Evolutionary conservation across 176 grass and related monocot genomes (phyloP), one percentile per base, ranked within the genome.

Genomic region (Hyparrhenia diplandra): DNA sequence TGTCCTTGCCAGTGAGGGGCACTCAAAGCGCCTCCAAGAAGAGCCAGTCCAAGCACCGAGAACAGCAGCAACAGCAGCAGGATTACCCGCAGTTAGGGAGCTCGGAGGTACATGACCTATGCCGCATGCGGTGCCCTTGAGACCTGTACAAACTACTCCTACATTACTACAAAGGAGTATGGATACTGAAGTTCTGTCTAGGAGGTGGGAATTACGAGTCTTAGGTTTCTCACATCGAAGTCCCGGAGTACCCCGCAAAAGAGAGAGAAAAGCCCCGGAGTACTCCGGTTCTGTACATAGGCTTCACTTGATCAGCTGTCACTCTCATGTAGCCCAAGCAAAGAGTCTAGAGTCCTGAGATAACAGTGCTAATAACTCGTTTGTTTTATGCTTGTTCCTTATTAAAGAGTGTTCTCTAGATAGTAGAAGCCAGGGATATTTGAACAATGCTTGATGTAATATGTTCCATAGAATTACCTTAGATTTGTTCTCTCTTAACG

Each of bases 241-340:
- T 63, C 49, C 43, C 34, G 76, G 62, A 71, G 68, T 47, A 17
- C 69, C 42, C n/a, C 25, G 25, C 25, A 30, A 49, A 20, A 47
- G 69, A 31, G 69, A 69, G 13, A 27, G 8, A 47, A 11, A 81
- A 72, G 23, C 32, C 76, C 74, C 43, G 67, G 51, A 83, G 41
- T 86, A 55, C 83, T 76, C 74, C 45, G 57, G 80, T 82, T 88
- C 70, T 97, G 94, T 97, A 97, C 88, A 97, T 97, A 97, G 59
- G 75, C 73, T 90, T 83, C 80, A 49, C 80, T 84, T 49, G 77
- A 60, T 73, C 82, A 80, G 42, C 70, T 82, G 71, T 59, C 46
- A 54, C 75, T 85, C 78, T 68, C 64, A 82, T 65, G 83, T 76
- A 83, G 61, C 74, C 47, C 62, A 65, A 78, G 29, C 62, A 87